Percentiles rank a stretch among this genome's conserved stretches.
Evolutionary conservation across 495 filamentous ascomycete genomes (phyloP).

Genomic region (Penicillium samsonianum): DNA sequence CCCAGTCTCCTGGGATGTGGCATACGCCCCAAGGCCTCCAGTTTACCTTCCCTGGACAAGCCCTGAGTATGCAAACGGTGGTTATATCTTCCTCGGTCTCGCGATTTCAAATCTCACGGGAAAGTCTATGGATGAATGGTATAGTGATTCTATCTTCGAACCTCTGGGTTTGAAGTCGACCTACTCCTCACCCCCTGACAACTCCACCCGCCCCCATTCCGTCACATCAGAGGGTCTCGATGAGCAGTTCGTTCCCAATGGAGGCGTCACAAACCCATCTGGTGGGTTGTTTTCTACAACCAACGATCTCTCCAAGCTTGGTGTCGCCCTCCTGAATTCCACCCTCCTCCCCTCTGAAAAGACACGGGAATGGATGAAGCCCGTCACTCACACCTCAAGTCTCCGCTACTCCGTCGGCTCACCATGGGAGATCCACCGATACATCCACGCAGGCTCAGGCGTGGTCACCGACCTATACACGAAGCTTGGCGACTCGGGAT

Average conservation of each 20-base stretch:
- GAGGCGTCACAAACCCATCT: constrained; percentile 28
- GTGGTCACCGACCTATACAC: constrained; percentile 45
- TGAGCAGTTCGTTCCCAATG: constrained; percentile 37
- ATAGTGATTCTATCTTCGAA: constrained; percentile 46
- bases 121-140: constrained; percentile 43
- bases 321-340: constrained; percentile 50
- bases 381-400: constrained; percentile 49
- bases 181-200: constrained; percentile 39
- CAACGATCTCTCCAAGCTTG: constrained; percentile 34
- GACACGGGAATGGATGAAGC: constrained; percentile 50
- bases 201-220: constrained; percentile 10
- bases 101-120: constrained; percentile 56
- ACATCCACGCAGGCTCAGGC: constrained; percentile 26
- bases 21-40: constrained; percentile 32
- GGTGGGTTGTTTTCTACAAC: constrained; percentile 39
- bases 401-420: constrained; percentile 47
- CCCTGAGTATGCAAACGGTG: constrained; percentile 59
- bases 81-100: constrained; percentile 54
- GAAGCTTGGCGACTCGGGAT: constrained; percentile 45
- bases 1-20: constrained; percentile 1
- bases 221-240: constrained; percentile 27
- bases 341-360: constrained; percentile 41
- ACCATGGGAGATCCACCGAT: constrained; percentile 48
- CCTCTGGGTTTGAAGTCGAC: constrained; percentile 46
- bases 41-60: constrained; percentile 49